A percentile compares a stretch with the other conserved stretches of the same genome.
These are phyloP conservation scores for Fistulina hepatica DNA, from an alignment of 1,284 basidiomycete genomes.

Conservation along the genomic window DNA sequence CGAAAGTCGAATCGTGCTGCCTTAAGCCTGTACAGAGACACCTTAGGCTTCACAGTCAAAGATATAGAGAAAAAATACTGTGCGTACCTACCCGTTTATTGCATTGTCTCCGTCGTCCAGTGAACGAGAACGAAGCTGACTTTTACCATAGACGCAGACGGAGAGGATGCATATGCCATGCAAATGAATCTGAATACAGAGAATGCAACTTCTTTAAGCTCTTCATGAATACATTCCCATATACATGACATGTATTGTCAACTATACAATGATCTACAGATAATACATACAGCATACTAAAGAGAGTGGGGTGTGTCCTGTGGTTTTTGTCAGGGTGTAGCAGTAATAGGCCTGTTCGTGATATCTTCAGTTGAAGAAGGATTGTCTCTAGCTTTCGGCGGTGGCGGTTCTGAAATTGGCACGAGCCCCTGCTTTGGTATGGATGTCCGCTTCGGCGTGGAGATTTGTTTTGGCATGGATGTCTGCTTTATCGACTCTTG, in stretches of 20 bases:
- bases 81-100: slow-evolving; percentile 25
- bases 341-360: no score
- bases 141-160: slow-evolving; percentile 64
- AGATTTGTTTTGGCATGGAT: no score
- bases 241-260: no score
- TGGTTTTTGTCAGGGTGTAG: no score
- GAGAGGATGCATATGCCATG: slow-evolving; percentile 91
- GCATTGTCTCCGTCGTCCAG: slow-evolving; percentile 16
- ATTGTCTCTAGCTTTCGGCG: not conserved
- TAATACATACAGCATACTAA: no score
- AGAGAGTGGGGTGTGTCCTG: no score
- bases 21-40: slow-evolving; percentile 78
- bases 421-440: no score
- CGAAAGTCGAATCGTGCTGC: slow-evolving; percentile 90
- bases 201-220: slow-evolving; percentile 3
- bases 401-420: not conserved
- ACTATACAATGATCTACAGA: no score
- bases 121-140: no score
- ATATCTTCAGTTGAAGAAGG: not conserved
- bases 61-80: slow-evolving; percentile 87
- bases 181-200: slow-evolving; percentile 45
- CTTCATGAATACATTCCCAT: not conserved
- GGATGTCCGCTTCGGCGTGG: no score
- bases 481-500: no score
- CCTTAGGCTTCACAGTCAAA: slow-evolving; percentile 79